Conservation (phyloP, 2,329 filamentous ascomycete genomes). For the Phialophora macrospora region DNA sequence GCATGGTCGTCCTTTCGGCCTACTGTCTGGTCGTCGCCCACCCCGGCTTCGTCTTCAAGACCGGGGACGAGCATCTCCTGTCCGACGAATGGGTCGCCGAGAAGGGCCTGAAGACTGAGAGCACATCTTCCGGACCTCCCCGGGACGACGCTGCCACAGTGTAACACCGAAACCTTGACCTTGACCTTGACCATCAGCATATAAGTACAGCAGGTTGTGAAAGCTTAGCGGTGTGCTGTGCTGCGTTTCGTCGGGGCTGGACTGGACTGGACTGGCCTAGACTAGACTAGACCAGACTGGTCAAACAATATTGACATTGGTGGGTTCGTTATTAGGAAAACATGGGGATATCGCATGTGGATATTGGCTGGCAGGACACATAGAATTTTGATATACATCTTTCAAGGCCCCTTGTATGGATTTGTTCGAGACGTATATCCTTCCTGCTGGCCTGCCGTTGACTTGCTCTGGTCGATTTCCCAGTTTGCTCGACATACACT, state of each 20-base stretch:
- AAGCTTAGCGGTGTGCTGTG: not conserved
- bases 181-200: not conserved
- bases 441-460: too few relatives aligned
- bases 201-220: not conserved
- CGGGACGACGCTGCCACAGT: not conserved
- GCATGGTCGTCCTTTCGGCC: constrained; percentile 31
- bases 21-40: constrained; percentile 29
- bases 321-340: too few relatives aligned
- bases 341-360: too few relatives aligned
- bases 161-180: not conserved
- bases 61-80: constrained; percentile 7
- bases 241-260: too few relatives aligned
- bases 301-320: too few relatives aligned
- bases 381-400: too few relatives aligned
- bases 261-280: too few relatives aligned
- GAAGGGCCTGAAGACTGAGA: not conserved
- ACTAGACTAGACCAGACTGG: too few relatives aligned
- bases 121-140: not conserved
- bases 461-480: not conserved
- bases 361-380: not conserved
- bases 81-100: not conserved
- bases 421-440: too few relatives aligned
- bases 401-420: too few relatives aligned
- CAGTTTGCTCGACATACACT: not conserved
- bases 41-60: constrained; percentile 35